Evolutionary conservation across 805 yeast species (phyloP).

Genomic region (Torulaspora gathmanii): DNA sequence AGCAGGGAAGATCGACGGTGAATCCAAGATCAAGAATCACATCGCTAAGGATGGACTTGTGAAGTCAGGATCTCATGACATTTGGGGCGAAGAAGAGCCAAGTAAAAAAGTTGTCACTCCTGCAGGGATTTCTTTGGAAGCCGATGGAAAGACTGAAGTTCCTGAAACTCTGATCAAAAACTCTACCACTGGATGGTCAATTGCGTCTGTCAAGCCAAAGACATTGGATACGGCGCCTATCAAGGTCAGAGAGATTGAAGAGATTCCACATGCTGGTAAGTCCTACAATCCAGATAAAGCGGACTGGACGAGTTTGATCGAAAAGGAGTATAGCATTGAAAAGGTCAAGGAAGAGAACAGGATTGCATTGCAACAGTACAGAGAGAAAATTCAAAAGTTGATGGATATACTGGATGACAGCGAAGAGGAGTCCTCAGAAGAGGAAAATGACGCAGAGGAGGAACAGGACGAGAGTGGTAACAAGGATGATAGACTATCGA

Average conservation of each 20-base stretch:
- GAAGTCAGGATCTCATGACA: slow-evolving; percentile 50
- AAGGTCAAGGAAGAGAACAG: slow-evolving; percentile 62
- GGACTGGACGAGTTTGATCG: slow-evolving; percentile 72
- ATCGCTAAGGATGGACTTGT: slow-evolving; percentile 57
- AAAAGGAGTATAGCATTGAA: slow-evolving; percentile 61
- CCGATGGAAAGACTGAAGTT: slow-evolving; percentile 24
- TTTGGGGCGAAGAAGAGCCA: slow-evolving; percentile 52
- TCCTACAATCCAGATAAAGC: slow-evolving; percentile 84
- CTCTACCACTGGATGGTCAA: slow-evolving; percentile 46
- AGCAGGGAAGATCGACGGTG: slow-evolving; percentile 68
- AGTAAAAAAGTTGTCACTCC: slow-evolving; percentile 20
- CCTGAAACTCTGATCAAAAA: slow-evolving; percentile 41
- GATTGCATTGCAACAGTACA: slow-evolving; percentile 56
- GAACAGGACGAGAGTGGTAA: slow-evolving; percentile 35
- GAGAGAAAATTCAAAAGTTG: slow-evolving; percentile 57
- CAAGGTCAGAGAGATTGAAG: slow-evolving; percentile 46
- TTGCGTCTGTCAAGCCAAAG: slow-evolving; percentile 50
- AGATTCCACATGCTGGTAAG: slow-evolving; percentile 74
- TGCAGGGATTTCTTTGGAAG: slow-evolving; percentile 30
- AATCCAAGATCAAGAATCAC: slow-evolving; percentile 46
- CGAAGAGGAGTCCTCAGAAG: slow-evolving; percentile 42
- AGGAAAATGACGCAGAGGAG: slow-evolving; percentile 38
- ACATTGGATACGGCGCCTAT: slow-evolving; percentile 53
- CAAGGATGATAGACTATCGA: slow-evolving; percentile 47
- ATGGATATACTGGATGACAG: slow-evolving; percentile 59